Evolutionary conservation across 2,329 filamentous ascomycete genomes (phyloP), one percentile per base, ranked within the genome.

Genomic region (Teratosphaeria destructans): DNA sequence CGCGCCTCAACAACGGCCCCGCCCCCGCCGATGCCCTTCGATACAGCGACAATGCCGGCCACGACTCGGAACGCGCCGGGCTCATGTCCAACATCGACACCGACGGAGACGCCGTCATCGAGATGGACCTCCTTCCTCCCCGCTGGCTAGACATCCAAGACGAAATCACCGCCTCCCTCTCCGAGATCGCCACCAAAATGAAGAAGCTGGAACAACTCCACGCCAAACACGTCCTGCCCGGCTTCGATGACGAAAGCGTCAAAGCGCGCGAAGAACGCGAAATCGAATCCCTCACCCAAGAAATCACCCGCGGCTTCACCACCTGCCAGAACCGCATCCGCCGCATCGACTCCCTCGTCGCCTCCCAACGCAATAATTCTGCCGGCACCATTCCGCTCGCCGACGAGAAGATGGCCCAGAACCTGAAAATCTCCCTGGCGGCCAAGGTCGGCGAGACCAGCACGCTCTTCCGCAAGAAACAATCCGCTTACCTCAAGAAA

Each of bases 141-240:
- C 86, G 94, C 62, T 99, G 94, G 94, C 88, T 93, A 60, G 94
- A 99, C 71, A 82, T 96, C 61, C 92, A 92, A 69, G 94, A 97
- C 72, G 91, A 97, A 72, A 90, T 99, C 62, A 86, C 88, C 34
- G 90, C 96, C 61, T 77, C 89, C 52, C 82, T 99, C 10, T 82
- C 84, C 62, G 85, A 89, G 60, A 90, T 97, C 65, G 87, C 90
- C 57, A 85, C 84, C 62, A 90, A 95, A 76, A 89, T 90, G 65
- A 85, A 89, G 67, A 86, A 85, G 68, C 82, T 99, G 35, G 94
- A 97, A 71, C 90, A 92, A 71, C 79, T 99, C 62, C 94, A 99
- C 74, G 91, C 96, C 76, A 97, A 97, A 73, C 94, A 99, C 75
- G 89, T 99, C 52, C 81, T 99, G 14, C 94, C 94, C 0, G 92